These are phyloP conservation scores for Fusarium sp. DNA, from an alignment of 2,329 filamentous ascomycete species.

Conservation along the genomic window DNA sequence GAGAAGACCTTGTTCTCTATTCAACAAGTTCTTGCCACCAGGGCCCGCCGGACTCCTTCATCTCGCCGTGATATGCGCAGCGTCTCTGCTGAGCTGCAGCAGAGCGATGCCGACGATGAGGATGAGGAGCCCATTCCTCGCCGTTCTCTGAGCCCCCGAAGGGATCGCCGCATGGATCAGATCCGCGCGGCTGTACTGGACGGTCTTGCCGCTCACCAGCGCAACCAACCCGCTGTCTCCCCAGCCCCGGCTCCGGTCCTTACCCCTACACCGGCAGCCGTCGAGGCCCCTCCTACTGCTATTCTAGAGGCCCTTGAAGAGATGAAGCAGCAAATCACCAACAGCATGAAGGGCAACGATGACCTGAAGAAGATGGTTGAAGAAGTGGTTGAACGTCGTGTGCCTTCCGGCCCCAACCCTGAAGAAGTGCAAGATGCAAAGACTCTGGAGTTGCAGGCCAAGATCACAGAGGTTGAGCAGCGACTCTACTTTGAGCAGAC, in stretches of 20 bases:
- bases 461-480: slow-evolving; percentile 69
- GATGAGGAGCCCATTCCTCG: slow-evolving; percentile 77
- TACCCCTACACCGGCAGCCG: neutral
- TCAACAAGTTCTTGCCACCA: slow-evolving; percentile 72
- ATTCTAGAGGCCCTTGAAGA: slow-evolving; percentile 75
- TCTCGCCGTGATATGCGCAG: slow-evolving; percentile 71
- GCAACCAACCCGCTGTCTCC: slow-evolving; percentile 48
- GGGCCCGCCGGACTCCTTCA: slow-evolving; percentile 66
- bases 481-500: slow-evolving; percentile 60
- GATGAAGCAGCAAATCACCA: slow-evolving; percentile 62
- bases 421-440: slow-evolving; percentile 65
- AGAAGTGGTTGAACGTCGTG: slow-evolving; percentile 68
- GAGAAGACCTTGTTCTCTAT: slow-evolving; percentile 83
- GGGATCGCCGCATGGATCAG: slow-evolving; percentile 84
- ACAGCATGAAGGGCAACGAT: slow-evolving; percentile 48
- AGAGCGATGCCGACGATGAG: slow-evolving; percentile 95
- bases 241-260: slow-evolving; percentile 28
- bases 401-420: slow-evolving; percentile 61
- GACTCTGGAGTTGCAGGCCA: slow-evolving; percentile 68
- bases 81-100: slow-evolving; percentile 73
- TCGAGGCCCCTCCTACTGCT: slow-evolving; percentile 47
- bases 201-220: slow-evolving; percentile 71
- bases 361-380: slow-evolving; percentile 72
- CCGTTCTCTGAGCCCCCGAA: slow-evolving; percentile 80
- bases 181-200: slow-evolving; percentile 80